Percentiles rank a stretch among this genome's conserved stretches.
Conservation (phyloP, 2,329 filamentous ascomycete species). For the Colletotrichum spaethianum region DNA sequence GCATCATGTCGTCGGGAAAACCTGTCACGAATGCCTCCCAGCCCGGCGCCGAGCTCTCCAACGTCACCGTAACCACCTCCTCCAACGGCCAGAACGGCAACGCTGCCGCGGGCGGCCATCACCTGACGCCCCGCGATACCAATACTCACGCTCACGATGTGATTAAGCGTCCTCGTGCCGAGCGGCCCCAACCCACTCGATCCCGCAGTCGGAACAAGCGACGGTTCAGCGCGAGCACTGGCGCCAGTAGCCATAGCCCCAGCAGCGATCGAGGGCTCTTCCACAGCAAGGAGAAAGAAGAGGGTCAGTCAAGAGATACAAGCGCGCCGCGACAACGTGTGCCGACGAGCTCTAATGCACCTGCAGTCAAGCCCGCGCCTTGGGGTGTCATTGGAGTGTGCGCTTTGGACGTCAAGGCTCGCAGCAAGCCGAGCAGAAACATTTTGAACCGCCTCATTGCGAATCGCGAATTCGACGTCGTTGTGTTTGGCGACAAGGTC, state of each 20-base stretch:
- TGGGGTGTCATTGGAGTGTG: constrained; percentile 89
- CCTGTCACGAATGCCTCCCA: constrained; percentile 55
- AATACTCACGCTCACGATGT: constrained; percentile 55
- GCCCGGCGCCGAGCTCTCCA: constrained; percentile 66
- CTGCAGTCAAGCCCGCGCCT: constrained; percentile 68
- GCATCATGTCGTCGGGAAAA: constrained; percentile 63
- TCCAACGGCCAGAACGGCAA: constrained; percentile 55
- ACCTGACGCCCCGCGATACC: constrained; percentile 60
- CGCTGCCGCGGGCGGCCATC: constrained; percentile 58
- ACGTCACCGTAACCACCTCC: constrained; percentile 68
- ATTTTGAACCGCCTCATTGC: constrained; percentile 93
- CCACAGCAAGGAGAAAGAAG: constrained; percentile 69
- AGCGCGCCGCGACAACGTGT: constrained; percentile 38
- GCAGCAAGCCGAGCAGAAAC: constrained; percentile 96
- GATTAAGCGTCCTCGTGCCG: constrained; percentile 51
- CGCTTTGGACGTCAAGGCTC: constrained; percentile 93
- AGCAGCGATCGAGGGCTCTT: constrained; percentile 76
- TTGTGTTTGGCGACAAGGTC: constrained; percentile 98
- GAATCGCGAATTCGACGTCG: constrained; percentile 93
- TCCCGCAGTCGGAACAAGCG: constrained; percentile 80
- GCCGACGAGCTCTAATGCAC: constrained; percentile 47
- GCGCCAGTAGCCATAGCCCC: constrained; percentile 85
- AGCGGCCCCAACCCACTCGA: constrained; percentile 64
- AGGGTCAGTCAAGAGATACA: constrained; percentile 54
- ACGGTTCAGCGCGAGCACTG: constrained; percentile 85